Percentiles rank a stretch among this genome's conserved stretches.
Evolutionary conservation across 768 basidiomycete genomes (phyloP).

Genomic region (Calocybe gangraenosa): DNA sequence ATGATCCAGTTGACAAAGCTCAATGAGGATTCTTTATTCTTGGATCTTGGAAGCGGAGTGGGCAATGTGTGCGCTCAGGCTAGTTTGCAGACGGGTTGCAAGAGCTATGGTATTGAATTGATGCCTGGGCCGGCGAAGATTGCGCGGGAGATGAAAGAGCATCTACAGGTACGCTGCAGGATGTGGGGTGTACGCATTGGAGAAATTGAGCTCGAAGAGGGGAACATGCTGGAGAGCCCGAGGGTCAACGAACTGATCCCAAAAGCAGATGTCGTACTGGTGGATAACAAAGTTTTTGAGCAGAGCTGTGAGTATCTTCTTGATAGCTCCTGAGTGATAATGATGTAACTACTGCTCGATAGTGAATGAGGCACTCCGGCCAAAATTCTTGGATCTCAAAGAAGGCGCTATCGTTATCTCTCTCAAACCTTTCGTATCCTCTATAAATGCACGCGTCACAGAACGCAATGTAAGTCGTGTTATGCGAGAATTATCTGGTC

Average conservation of each 20-base stretch:
- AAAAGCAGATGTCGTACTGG: slow-evolving; percentile 87
- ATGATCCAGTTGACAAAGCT: slow-evolving; percentile 56
- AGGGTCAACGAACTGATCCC: slow-evolving; percentile 67
- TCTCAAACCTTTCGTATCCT: slow-evolving; percentile 79
- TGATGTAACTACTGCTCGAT: not conserved
- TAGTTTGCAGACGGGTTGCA: slow-evolving; percentile 75
- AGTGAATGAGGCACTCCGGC: slow-evolving; percentile 87
- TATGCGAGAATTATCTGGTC: too few species aligned
- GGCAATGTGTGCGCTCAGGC: slow-evolving; percentile 83
- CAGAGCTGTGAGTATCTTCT: slow-evolving; percentile 53
- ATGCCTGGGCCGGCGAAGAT: slow-evolving; percentile 76
- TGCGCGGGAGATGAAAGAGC: slow-evolving; percentile 69
- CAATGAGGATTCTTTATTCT: slow-evolving; percentile 59
- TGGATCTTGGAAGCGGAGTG: slow-evolving; percentile 85
- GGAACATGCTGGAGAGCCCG: slow-evolving; percentile 74
- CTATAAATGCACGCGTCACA: slow-evolving; percentile 68
- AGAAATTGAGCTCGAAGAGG: slow-evolving; percentile 74
- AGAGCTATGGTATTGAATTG: slow-evolving; percentile 74
- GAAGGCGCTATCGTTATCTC: slow-evolving; percentile 90
- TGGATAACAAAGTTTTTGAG: slow-evolving; percentile 84
- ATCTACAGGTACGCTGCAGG: slow-evolving; percentile 71
- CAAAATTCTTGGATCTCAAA: slow-evolving; percentile 91
- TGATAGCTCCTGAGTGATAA: not conserved
- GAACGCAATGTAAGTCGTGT: slow-evolving; percentile 67
- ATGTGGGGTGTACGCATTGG: slow-evolving; percentile 90